These are phyloP conservation scores for Yamadazyma dushanensis DNA, from an alignment of 1,139 yeast genomes.

Conservation along the genomic window DNA sequence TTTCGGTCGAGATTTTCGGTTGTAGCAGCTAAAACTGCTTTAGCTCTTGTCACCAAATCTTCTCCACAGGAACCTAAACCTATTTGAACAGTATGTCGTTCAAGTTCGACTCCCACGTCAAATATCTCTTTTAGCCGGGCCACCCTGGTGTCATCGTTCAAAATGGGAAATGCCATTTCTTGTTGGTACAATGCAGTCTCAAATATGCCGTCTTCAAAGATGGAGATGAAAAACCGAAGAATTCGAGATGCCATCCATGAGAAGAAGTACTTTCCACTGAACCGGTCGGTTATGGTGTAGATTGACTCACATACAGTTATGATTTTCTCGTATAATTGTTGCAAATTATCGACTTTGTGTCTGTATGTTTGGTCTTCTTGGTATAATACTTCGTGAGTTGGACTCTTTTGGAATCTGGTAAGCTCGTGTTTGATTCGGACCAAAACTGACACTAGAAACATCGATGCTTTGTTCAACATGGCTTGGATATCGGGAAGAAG, in stretches of 20 bases:
- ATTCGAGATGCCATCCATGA: constrained; percentile 16
- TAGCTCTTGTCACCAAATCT: too few species aligned
- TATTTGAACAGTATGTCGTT: too few species aligned
- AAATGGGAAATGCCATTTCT: constrained; percentile 10
- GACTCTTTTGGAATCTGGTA: constrained; percentile 5
- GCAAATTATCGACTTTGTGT: constrained; percentile 9
- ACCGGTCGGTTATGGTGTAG: constrained; percentile 10
- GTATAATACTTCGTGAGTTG: constrained; percentile 8
- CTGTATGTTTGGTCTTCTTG: constrained; percentile 10
- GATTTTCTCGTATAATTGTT: constrained; percentile 8
- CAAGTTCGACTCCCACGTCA: constrained; percentile 8
- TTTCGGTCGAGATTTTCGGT: too few species aligned
- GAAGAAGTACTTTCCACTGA: constrained; percentile 16
- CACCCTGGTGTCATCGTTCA: constrained; percentile 7
- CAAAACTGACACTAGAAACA: constrained; percentile 24
- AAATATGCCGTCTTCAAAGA: constrained; percentile 10
- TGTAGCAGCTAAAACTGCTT: too few species aligned
- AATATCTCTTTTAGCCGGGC: constrained; percentile 5
- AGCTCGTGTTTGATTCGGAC: constrained; percentile 12
- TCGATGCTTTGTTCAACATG: constrained; percentile 32
- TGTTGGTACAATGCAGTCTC: constrained; percentile 6
- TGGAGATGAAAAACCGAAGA: constrained; percentile 4
- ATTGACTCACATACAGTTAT: constrained; percentile 9
- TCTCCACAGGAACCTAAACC: too few species aligned
- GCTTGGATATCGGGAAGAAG: constrained; percentile 34